Evolutionary conservation across 352 stramenopile genomes (phyloP), one percentile per base, ranked within the genome.

Genomic region (Globisporangium nodosum): DNA sequence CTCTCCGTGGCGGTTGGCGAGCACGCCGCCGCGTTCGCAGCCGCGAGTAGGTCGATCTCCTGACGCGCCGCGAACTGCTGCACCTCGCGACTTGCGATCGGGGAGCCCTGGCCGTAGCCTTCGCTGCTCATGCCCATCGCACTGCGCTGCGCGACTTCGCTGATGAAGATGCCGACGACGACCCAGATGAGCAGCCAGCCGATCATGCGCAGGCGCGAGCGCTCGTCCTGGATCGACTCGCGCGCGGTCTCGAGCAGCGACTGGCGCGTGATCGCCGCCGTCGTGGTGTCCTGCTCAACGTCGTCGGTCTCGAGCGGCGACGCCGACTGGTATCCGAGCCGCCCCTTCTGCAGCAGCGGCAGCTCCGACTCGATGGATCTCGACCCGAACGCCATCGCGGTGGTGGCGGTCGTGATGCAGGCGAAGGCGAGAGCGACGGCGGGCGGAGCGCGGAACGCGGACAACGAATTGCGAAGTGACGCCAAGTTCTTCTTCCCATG

Each of bases 31-130:
- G 77, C 69, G 42, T 43, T 43, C 37, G 71, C 63, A 31, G 69
- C 51, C 8, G 77, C 71, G 50, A 92, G 61, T 53, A 86, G 45
- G 49, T 88, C 79, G 35, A 78, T 50, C 45, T 91, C 68, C 31
- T 76, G 52, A 5, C 74, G 71, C 49, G 87, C 66, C 0, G 78
- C 74, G 61, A 88, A 74, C 56, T 68, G 77, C 42, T 73, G 63
- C 8, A 75, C 33, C 30, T 63, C 39, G 30, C 33, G 49, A 12
- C n/a, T 75, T 15, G 60, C 60, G 45, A 79, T 58, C 18, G 80
- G 18, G 3, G 43, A 5, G 43, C 20, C 18, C 40, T 30, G 43
- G 7, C 18, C 79, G 53, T 56, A 31, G 20, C 13, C 16, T 33
- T n/a, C 20, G 30, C n/a, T 16, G n/a, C 35, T 27, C 58, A 54